Base-by-base conservation (phyloP, 495 filamentous ascomycete species). In the Pyrenula massariospora region DNA sequence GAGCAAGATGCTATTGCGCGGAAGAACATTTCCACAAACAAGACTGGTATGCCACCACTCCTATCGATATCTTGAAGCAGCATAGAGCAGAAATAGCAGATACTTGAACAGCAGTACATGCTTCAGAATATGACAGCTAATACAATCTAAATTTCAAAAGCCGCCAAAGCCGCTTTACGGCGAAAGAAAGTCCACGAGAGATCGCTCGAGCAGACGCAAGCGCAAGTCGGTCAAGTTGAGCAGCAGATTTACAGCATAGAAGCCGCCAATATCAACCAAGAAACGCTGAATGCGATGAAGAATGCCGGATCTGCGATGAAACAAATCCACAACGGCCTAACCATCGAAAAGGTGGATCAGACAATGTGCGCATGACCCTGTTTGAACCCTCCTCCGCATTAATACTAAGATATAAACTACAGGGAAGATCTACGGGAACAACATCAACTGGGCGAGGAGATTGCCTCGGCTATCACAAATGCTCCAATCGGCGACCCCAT, bases 221-320 rank as follows among this genome's bases (percentile, higher is more conserved):
- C 85, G 31, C 94, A 97, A 70, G 90, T 95, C 72, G 80, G 82
- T 56, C 94, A 92, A 47, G 77, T 99, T 12, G 93, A 97, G 66
- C 88, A 91, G 63, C 91, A 99, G 67, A 92, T 99, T 64, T 93
- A 92, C 66, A 85, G 87, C 57, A 96, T 99, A 70, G 93, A 99
- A 68, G 87, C 91, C 21, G 94, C 93, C 53, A 99, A 97, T 69
- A 95, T 99, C 73, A 99, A 99, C 77, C 81, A 91, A 66, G 91
- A 97, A 74, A 99, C 93, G 2, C 77, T 99, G 52, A 81, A 84
- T 53, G 94, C 91, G 2, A 97, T 99, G 92, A 83, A 95, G 78
- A 81, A 83, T 63, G 91, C 93, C 2, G 82, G 86, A 55, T 70
- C 81, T 20, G 93, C 93, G 22, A 96, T 98, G 93, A 82, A 87